phyloP scores from a whole-genome alignment of 768 basidiomycete species.

The Leccinum longicurvipes region DNA sequence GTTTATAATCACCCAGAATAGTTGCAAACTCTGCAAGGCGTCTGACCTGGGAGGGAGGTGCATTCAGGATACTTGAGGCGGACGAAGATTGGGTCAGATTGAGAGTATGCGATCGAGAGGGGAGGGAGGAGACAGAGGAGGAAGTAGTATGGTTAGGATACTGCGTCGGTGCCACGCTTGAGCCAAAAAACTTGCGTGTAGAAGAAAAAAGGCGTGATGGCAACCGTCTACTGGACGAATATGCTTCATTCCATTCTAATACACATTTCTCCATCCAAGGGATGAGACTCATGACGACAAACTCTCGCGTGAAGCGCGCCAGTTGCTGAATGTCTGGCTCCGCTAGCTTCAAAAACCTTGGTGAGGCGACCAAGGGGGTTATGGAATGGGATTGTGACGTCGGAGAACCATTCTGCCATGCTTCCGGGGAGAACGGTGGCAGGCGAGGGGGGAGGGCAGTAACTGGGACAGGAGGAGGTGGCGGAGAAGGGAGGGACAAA shows the following conservation, averaged over 20 bases:
- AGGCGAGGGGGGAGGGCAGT: constrained; percentile 66
- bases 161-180: constrained; percentile 49
- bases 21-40: constrained; percentile 97
- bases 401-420: constrained; percentile 19
- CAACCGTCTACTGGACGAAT: constrained; percentile 71
- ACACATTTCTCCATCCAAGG: constrained; percentile 98
- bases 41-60: constrained; percentile 65
- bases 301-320: constrained; percentile 79
- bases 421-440: constrained; percentile 42
- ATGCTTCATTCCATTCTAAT: constrained; percentile 90
- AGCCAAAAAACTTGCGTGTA: constrained; percentile 79
- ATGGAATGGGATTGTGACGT: neutral
- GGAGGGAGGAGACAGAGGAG: constrained; percentile 35
- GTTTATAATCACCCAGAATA: constrained; percentile 83
- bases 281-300: constrained; percentile 82
- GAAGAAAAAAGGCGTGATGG: constrained; percentile 85
- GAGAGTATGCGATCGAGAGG: constrained; percentile 38
- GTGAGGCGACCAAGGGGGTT: neutral
- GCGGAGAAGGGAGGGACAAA: constrained; percentile 56
- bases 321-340: constrained; percentile 74
- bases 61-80: constrained; percentile 12
- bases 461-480: constrained; percentile 64
- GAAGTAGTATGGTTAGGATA: constrained; percentile 38
- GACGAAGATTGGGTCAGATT: constrained; percentile 31
- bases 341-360: constrained; percentile 47